Evolutionary conservation across 495 filamentous ascomycete species (phyloP).

Genomic region (Podospora appendiculata): DNA sequence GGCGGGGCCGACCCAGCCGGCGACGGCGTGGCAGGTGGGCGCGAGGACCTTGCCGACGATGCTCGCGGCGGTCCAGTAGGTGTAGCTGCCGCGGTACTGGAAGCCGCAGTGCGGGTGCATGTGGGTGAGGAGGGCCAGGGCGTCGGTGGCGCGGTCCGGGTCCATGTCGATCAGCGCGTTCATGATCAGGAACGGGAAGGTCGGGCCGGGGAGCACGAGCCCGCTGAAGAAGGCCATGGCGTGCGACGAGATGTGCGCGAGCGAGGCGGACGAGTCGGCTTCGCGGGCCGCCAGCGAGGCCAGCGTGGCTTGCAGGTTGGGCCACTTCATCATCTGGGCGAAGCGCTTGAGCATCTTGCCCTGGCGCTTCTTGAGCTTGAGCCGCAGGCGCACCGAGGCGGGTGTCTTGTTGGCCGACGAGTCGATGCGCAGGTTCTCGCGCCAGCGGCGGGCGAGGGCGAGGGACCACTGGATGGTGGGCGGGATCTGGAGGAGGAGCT

Average conservation of each 20-base stretch:
- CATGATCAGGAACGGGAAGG: constrained; percentile 65
- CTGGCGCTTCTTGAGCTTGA: constrained; percentile 52
- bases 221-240: constrained; percentile 68
- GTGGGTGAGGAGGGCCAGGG: constrained; percentile 53
- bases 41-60: constrained; percentile 73
- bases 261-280: constrained; percentile 42
- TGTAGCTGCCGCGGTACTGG: constrained; percentile 58
- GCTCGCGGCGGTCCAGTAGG: constrained; percentile 61
- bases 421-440: constrained; percentile 56
- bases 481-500: constrained; percentile 50
- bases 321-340: constrained; percentile 65
- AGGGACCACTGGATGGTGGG: constrained; percentile 62
- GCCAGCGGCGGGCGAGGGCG: constrained; percentile 59
- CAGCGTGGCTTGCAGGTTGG: constrained; percentile 56
- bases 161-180: constrained; percentile 66
- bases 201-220: constrained; percentile 58
- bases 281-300: constrained; percentile 41
- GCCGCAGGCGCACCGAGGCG: constrained; percentile 44
- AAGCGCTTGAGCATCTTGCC: constrained; percentile 57
- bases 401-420: constrained; percentile 32
- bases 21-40: constrained; percentile 61
- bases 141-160: constrained; percentile 46
- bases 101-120: constrained; percentile 58
- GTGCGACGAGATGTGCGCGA: constrained; percentile 55
- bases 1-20: constrained; percentile 63